A percentile compares a stretch with the other conserved stretches of the same genome.
These are phyloP conservation scores for Phytophthora quininea DNA, from an alignment of 352 stramenopile species.

Conservation along the genomic window DNA sequence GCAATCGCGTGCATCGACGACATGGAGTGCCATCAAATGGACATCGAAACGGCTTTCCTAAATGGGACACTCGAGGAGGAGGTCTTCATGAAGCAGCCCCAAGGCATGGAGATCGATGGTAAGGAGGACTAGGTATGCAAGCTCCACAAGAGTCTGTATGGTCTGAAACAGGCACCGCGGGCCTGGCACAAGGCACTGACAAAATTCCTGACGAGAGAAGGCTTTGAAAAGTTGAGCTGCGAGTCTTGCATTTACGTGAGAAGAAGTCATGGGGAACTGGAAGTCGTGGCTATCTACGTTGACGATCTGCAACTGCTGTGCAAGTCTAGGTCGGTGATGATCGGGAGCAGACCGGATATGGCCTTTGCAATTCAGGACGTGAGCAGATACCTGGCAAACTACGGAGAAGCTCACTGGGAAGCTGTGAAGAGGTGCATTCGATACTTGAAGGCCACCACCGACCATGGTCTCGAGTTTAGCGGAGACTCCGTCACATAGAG, in stretches of 20 bases:
- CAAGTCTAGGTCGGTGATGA: too few relatives aligned
- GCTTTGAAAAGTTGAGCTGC: neutral
- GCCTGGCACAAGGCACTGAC: conserved; percentile 1
- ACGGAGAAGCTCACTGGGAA: neutral
- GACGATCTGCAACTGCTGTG: conserved; percentile 14
- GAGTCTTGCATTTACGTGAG: neutral
- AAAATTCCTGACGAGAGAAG: neutral
- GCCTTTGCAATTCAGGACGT: neutral
- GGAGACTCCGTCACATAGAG: neutral
- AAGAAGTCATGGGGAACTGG: too few relatives aligned
- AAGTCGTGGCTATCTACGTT: neutral
- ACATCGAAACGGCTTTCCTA: conserved; percentile 28
- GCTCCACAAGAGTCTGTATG: conserved; percentile 5
- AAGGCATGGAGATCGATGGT: conserved; percentile 2
- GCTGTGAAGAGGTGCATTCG: neutral
- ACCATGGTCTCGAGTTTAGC: neutral
- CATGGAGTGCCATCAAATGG: conserved; percentile 22
- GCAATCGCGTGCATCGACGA: neutral
- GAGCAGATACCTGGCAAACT: neutral
- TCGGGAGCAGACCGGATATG: conserved; percentile 15
- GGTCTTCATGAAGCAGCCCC: conserved; percentile 26
- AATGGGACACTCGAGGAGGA: conserved; percentile 20
- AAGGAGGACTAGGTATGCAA: conserved; percentile 14
- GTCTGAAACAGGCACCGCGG: conserved; percentile 11
- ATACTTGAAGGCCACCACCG: neutral